Evolutionary conservation across 306 rosid genomes (phyloP).

Genomic region (Acacia melanoxylon): DNA sequence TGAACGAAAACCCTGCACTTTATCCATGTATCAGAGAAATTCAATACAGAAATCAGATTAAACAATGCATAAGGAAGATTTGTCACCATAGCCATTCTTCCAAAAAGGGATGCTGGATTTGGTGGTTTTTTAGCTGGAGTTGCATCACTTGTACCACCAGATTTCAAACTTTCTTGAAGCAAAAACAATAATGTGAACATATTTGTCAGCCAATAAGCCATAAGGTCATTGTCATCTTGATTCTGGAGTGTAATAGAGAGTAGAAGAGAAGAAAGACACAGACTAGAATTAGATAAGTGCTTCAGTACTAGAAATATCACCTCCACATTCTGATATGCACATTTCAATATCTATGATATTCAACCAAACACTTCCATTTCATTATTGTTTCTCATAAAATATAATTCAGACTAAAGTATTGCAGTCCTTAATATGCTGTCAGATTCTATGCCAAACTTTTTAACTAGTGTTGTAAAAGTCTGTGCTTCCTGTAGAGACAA

Average conservation of each 20-base stretch:
- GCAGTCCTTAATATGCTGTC: conserved; percentile 76
- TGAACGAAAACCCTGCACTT: no score
- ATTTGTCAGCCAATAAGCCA: conserved; percentile 98
- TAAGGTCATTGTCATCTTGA: conserved; percentile 91
- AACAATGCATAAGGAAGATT: conserved; percentile 5
- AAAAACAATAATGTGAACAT: conserved; percentile 84
- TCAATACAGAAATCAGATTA: conserved; percentile 1
- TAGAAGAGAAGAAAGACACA: conserved; percentile 25
- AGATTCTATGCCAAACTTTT: conserved; percentile 80
- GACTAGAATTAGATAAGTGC: not conserved
- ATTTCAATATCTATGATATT: not conserved
- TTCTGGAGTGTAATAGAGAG: conserved; percentile 53
- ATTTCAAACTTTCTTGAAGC: conserved; percentile 86
- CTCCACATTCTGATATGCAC: not conserved
- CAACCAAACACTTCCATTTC: not conserved
- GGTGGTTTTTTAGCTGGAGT: conserved; percentile 73
- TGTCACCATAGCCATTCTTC: conserved; percentile 96
- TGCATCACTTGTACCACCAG: conserved; percentile 57
- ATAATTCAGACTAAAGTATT: conserved; percentile 13
- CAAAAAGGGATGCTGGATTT: conserved; percentile 87
- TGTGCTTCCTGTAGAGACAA: conserved; percentile 60
- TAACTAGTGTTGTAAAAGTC: conserved; percentile 58
- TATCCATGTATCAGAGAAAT: conserved; percentile 3
- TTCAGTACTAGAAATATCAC: not conserved
- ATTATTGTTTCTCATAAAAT: no score